A percentile compares a stretch with the other conserved stretches of the same genome.
Conservation (phyloP, 345 rosid species). For the Kernera saxatilis region DNA sequence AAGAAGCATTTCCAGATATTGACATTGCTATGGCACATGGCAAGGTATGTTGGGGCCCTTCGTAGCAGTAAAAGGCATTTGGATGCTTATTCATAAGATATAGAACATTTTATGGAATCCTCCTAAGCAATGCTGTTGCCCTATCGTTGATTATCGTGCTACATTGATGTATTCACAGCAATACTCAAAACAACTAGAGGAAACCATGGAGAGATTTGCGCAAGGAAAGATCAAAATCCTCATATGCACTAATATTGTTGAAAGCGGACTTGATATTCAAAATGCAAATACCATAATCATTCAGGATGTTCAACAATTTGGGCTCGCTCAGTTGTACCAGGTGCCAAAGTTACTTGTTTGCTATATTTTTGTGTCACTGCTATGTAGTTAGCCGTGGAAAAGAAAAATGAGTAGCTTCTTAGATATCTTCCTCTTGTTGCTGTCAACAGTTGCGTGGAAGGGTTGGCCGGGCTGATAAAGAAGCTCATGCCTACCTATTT, state of each 20-base stretch:
- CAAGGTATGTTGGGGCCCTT: constrained; percentile 47
- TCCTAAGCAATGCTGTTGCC: constrained; percentile 12
- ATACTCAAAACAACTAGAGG: constrained; percentile 85
- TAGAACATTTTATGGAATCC: neutral
- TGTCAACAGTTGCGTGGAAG: constrained; percentile 87
- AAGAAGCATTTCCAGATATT: constrained; percentile 61
- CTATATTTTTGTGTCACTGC: constrained; percentile 6
- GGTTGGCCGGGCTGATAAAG: constrained; percentile 96
- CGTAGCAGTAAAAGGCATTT: constrained; percentile 5
- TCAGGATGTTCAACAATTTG: constrained; percentile 96
- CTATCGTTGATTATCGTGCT: constrained; percentile 10
- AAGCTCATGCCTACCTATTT: constrained; percentile 92
- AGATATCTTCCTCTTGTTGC: constrained; percentile 23
- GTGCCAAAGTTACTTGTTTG: constrained; percentile 31
- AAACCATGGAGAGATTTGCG: constrained; percentile 88
- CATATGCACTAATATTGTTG: constrained; percentile 87
- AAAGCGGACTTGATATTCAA: constrained; percentile 96
- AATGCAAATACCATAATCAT: constrained; percentile 91
- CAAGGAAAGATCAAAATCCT: constrained; percentile 79
- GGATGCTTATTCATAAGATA: constrained; percentile 10
- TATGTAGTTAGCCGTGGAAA: neutral
- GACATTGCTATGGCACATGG: constrained; percentile 93
- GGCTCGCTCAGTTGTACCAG: constrained; percentile 94
- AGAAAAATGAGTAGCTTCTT: constrained; percentile 19
- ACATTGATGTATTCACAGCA: constrained; percentile 47